A percentile compares a stretch with the other conserved stretches of the same genome.
Conservation (phyloP, 306 rosid species). For the Rosa chinensis region DNA sequence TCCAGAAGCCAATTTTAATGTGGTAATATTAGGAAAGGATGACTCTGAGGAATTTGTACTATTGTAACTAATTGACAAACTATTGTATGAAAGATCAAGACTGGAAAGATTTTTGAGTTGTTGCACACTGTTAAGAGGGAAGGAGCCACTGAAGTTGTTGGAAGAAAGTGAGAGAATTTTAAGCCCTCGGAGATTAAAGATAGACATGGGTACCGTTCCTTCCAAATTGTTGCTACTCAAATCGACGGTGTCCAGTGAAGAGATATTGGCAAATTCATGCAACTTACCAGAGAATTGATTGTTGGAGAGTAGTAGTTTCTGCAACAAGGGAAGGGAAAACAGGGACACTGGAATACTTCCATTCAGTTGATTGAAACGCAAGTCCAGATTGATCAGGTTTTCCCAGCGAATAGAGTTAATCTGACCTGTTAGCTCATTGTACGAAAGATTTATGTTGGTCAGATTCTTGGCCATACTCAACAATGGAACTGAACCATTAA, state of each 20-base stretch:
- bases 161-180: constrained; percentile 20
- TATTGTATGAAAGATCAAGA: constrained; percentile 30
- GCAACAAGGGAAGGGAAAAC: constrained; percentile 18
- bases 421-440: constrained; percentile 28
- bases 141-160: constrained; percentile 23
- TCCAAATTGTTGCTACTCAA: constrained; percentile 43
- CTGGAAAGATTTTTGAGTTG: constrained; percentile 7
- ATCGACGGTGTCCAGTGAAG: constrained; percentile 37
- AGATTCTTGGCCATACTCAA: constrained; percentile 24
- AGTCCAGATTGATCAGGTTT: constrained; percentile 21
- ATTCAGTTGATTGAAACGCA: constrained; percentile 13
- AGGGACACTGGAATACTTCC: constrained; percentile 33
- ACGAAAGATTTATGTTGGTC: constrained; percentile 20
- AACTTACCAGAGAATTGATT: constrained; percentile 24
- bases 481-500: constrained; percentile 34
- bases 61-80: not conserved
- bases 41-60: not conserved
- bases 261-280: constrained; percentile 8
- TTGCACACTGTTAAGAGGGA: not conserved
- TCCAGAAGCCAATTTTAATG: constrained; percentile 24
- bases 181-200: constrained; percentile 12
- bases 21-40: constrained; percentile 10
- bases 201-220: constrained; percentile 34
- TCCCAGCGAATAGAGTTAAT: constrained; percentile 25
- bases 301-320: constrained; percentile 1